Base-by-base conservation (phyloP, 2,329 filamentous ascomycete species). In the Boeremia lycopersici region DNA sequence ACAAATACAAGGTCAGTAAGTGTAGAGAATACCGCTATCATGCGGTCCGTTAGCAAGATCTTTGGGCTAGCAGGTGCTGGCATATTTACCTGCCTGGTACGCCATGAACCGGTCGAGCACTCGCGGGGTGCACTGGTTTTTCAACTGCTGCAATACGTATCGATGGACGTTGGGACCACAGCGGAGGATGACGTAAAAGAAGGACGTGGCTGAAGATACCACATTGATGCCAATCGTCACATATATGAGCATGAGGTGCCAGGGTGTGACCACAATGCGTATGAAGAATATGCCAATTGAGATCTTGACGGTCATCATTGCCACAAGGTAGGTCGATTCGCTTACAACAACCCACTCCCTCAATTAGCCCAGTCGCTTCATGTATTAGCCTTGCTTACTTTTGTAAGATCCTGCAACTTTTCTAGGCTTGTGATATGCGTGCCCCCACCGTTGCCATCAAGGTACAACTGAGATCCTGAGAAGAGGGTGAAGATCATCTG, bases 131-230 rank as follows among this genome's bases (percentile, higher is more conserved):
- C 81, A 83, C 13, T 71, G 60, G 8, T 76, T 70, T 11, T 69
- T 45, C 0, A 72, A 46, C 9, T 72, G 76, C 25, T 70, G 62
- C 3, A 75, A 44, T 0, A 65, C 64, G 31, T 74, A 75, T 11
- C 59, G 13, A 11, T 70, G 59, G 9, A 72, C 49, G 25, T 71
- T 56, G 0, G 63, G 15, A 2, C 72, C 71, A 63, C 83, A 86
- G 68, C 84, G 78, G 41, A 85, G 78, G 11, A 82, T 69, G 45
- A 78, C 68, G 52, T 84, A 76, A 62, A 84, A 80, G 66, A 81
- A 80, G 43, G 81, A 80, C 8, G 64, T 55, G 6, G 60, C 35
- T 1, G 74, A 74, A 11, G 71, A 72, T 3, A 71, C 36, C 10
- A 74, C 67, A 44, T 66, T 74, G 57, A 75, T 17, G 43, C 79